Percentiles rank a stretch among this genome's conserved stretches.
phyloP scores from a whole-genome alignment of 306 rosid species.

The Cicer cuneatum region DNA sequence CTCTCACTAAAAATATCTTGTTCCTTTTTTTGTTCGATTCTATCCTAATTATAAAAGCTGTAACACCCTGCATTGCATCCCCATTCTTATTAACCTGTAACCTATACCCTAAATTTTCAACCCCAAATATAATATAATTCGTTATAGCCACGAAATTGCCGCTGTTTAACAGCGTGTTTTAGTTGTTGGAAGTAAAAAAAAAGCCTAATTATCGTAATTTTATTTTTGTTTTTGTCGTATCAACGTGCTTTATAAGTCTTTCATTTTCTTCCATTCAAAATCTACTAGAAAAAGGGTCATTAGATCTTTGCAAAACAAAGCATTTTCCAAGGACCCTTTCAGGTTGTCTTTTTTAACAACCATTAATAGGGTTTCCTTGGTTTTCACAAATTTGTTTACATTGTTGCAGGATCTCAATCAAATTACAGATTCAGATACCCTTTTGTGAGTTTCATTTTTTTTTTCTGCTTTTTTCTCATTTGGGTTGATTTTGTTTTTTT shows the following conservation, averaged over 20 bases:
- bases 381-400: background rate
- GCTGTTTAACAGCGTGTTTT: background rate
- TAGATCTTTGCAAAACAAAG: background rate
- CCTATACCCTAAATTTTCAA: background rate
- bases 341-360: background rate
- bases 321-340: constrained; percentile 4
- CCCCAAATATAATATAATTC: background rate
- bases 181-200: background rate
- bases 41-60: too few relatives aligned
- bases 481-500: background rate
- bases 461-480: background rate
- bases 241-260: constrained; percentile 4
- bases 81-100: too few relatives aligned
- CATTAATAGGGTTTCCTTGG: constrained; percentile 1
- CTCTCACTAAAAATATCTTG: too few relatives aligned
- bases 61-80: too few relatives aligned
- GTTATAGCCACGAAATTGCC: background rate
- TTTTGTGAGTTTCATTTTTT: background rate
- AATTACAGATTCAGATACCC: background rate
- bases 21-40: too few relatives aligned
- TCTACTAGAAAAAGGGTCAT: background rate
- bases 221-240: background rate
- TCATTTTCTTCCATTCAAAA: background rate
- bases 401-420: background rate
- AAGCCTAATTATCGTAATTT: background rate